phyloP scores from a whole-genome alignment of 495 filamentous ascomycete species.

The Terfezia boudieri region DNA sequence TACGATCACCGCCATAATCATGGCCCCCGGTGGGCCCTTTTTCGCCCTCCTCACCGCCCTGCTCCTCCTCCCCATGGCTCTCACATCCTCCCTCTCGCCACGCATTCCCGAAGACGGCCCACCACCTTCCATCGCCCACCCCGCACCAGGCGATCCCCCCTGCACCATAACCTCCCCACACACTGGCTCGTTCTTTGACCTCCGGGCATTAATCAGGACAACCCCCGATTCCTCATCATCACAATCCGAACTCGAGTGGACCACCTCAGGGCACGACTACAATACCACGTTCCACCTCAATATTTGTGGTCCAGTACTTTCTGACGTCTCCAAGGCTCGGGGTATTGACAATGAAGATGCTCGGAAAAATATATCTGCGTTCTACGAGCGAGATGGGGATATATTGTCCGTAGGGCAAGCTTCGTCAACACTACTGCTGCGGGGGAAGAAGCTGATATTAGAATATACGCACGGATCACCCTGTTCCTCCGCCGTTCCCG shows the following conservation, averaged over 20 bases:
- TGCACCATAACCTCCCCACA: conserved; percentile 60
- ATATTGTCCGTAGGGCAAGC: conserved; percentile 62
- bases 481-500: conserved; percentile 24
- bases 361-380: conserved; percentile 24
- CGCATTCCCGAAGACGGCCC: not conserved
- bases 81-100: conserved; percentile 6
- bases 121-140: conserved; percentile 3
- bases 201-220: conserved; percentile 46
- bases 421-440: conserved; percentile 34
- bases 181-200: conserved; percentile 70
- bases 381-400: not conserved
- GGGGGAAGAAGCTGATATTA: conserved; percentile 74
- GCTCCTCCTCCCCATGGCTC: conserved; percentile 7
- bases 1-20: not conserved
- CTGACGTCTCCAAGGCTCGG: conserved; percentile 45
- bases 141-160: conserved; percentile 21
- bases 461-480: conserved; percentile 83
- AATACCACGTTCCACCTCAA: conserved; percentile 84
- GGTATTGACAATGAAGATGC: conserved; percentile 40
- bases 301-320: conserved; percentile 71
- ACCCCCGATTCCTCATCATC: conserved; percentile 24
- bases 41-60: conserved; percentile 2
- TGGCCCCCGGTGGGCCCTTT: not conserved
- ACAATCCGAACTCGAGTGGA: conserved; percentile 41
- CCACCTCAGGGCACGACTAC: conserved; percentile 66